Evolutionary conservation across 768 basidiomycete genomes (phyloP).

Genomic region (Leccinum ochraceum): DNA sequence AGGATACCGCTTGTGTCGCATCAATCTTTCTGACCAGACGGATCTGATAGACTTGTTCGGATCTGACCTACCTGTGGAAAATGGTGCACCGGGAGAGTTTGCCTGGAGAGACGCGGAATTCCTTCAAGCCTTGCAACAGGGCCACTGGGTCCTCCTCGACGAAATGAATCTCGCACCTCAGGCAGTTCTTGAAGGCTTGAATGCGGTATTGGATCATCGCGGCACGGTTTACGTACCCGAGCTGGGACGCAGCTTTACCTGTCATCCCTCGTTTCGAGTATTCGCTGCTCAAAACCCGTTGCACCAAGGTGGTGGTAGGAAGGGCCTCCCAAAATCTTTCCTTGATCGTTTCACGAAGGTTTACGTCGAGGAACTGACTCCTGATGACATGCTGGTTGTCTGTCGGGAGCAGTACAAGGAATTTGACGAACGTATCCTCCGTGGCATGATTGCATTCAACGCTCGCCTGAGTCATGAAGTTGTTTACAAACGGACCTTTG

Average conservation of each 20-base stretch:
- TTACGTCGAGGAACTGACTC: constrained; percentile 81
- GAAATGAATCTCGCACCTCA: constrained; percentile 99
- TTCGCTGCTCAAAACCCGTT: constrained; percentile 98
- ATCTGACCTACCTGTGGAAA: constrained; percentile 93
- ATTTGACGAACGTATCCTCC: constrained; percentile 52
- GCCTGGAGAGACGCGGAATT: constrained; percentile 98
- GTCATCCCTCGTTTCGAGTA: constrained; percentile 93
- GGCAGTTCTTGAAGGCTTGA: constrained; percentile 94
- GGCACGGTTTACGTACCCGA: constrained; percentile 96
- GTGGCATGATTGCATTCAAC: constrained; percentile 84
- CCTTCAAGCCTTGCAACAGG: constrained; percentile 88
- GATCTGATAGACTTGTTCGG: constrained; percentile 96
- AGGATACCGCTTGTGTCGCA: constrained; percentile 81
- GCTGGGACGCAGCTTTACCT: constrained; percentile 80
- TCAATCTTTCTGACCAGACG: constrained; percentile 98
- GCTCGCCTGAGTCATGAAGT: constrained; percentile 66
- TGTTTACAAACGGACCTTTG: constrained; percentile 64
- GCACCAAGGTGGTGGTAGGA: constrained; percentile 94
- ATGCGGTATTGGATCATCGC: constrained; percentile 93
- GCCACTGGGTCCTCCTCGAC: constrained; percentile 96
- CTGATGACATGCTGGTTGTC: constrained; percentile 75
- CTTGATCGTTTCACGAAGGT: constrained; percentile 99
- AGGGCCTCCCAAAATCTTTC: constrained; percentile 96
- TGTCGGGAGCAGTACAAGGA: constrained; percentile 73
- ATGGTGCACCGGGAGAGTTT: constrained; percentile 88